Evolutionary conservation across 225 moss, liverwort and hornwort genomes (phyloP).

Genomic region (Polytrichum commune): DNA sequence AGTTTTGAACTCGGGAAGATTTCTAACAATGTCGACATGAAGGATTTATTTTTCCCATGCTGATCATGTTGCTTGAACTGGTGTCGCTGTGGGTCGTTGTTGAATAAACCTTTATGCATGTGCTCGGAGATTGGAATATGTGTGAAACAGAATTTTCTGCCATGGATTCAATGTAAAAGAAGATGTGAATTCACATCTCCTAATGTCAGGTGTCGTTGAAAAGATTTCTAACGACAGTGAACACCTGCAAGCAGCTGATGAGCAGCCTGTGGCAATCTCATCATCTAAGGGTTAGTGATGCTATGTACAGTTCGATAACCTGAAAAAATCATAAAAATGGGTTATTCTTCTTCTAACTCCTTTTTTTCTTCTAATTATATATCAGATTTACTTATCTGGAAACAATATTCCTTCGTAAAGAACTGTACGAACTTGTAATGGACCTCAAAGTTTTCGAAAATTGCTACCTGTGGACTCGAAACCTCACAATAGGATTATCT

Average conservation of each 20-base stretch:
- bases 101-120: too few relatives aligned
- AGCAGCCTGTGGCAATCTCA: neutral
- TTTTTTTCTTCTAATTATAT: neutral
- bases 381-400: neutral
- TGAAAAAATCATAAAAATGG: too few relatives aligned
- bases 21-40: too few relatives aligned
- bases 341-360: too few relatives aligned
- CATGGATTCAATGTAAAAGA: too few relatives aligned
- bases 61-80: too few relatives aligned
- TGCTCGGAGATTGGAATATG: too few relatives aligned
- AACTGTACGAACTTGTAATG: neutral
- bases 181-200: too few relatives aligned
- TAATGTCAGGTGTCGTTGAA: neutral
- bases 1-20: too few relatives aligned
- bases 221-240: neutral
- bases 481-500: neutral
- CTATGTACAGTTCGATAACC: neutral
- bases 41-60: too few relatives aligned
- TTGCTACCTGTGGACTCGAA: neutral
- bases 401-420: neutral
- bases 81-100: too few relatives aligned
- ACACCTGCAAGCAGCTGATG: neutral
- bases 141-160: too few relatives aligned
- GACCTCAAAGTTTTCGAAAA: neutral
- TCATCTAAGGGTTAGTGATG: constrained; percentile 3